These are phyloP conservation scores for Fusarium foetens DNA, from an alignment of 2,329 filamentous ascomycete genomes.

Conservation along the genomic window DNA sequence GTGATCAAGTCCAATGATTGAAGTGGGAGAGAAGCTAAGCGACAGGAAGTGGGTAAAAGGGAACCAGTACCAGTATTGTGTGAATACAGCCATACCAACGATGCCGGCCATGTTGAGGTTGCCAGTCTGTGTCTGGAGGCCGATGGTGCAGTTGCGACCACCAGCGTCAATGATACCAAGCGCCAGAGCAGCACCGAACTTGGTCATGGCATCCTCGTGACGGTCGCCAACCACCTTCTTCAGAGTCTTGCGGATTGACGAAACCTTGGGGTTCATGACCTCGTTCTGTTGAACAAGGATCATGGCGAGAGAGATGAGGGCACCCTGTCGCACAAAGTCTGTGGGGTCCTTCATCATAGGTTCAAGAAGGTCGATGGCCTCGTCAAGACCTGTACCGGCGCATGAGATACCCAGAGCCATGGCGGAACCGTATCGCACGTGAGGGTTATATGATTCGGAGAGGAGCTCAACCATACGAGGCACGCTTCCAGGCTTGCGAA, in stretches of 20 bases:
- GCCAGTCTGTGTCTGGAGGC: slow-evolving; percentile 95
- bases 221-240: slow-evolving; percentile 94
- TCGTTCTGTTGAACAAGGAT: slow-evolving; percentile 99
- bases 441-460: slow-evolving; percentile 98
- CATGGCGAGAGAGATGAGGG: slow-evolving; percentile 93
- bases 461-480: slow-evolving; percentile 98
- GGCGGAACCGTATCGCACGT: slow-evolving; percentile 96
- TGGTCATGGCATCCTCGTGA: slow-evolving; percentile 99
- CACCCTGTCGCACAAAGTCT: slow-evolving; percentile 97
- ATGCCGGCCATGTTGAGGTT: slow-evolving; percentile 99
- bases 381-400: slow-evolving; percentile 92
- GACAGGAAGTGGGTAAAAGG: slow-evolving; percentile 97
- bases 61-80: slow-evolving; percentile 99
- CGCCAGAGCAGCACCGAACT: slow-evolving; percentile 94
- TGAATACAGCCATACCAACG: slow-evolving; percentile 97
- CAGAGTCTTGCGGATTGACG: slow-evolving; percentile 88
- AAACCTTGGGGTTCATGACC: slow-evolving; percentile 97
- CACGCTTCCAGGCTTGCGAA: slow-evolving; percentile 96
- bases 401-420: slow-evolving; percentile 99
- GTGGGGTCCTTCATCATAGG: slow-evolving; percentile 99
- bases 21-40: slow-evolving; percentile 94
- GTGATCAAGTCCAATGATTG: slow-evolving; percentile 93
- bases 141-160: slow-evolving; percentile 97
- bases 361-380: slow-evolving; percentile 95
- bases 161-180: slow-evolving; percentile 98